These are phyloP conservation scores for Leccinum sublutescens DNA, from an alignment of 768 basidiomycete genomes.

Conservation along the genomic window DNA sequence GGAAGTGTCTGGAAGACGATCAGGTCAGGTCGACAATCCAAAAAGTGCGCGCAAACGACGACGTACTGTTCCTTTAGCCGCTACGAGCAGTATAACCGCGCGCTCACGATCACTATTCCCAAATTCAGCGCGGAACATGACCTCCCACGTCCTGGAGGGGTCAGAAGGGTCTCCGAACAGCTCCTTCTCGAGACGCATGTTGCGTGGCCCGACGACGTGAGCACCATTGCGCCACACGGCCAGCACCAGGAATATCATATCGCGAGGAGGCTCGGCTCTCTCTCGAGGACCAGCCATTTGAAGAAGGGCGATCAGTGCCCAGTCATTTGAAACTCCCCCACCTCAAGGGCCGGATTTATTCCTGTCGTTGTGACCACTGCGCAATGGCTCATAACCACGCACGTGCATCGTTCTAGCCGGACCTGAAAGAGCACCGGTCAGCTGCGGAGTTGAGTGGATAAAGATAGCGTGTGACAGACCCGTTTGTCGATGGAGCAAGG, in stretches of 20 bases:
- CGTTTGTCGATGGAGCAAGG: slow-evolving; percentile 39
- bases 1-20: slow-evolving; percentile 46
- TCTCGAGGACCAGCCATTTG: slow-evolving; percentile 39
- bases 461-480: slow-evolving; percentile 41
- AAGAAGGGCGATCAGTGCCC: slow-evolving; percentile 38
- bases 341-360: slow-evolving; percentile 30
- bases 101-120: slow-evolving; percentile 70
- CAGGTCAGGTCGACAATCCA: not conserved
- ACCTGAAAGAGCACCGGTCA: slow-evolving; percentile 39
- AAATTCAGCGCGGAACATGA: slow-evolving; percentile 94
- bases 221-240: slow-evolving; percentile 85
- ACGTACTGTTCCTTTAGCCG: slow-evolving; percentile 68
- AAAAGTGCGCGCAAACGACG: not conserved
- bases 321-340: slow-evolving; percentile 33
- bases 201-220: slow-evolving; percentile 81
- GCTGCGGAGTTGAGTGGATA: slow-evolving; percentile 8
- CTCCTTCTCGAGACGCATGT: slow-evolving; percentile 90
- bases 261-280: slow-evolving; percentile 44
- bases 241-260: slow-evolving; percentile 41
- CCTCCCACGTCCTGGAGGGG: slow-evolving; percentile 85
- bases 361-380: slow-evolving; percentile 42
- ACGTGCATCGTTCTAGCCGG: slow-evolving; percentile 75
- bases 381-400: slow-evolving; percentile 43
- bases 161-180: slow-evolving; percentile 90
- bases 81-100: slow-evolving; percentile 64